Conservation (phyloP, 208 protist genomes). For the Sergeia podlipaevii region DNA sequence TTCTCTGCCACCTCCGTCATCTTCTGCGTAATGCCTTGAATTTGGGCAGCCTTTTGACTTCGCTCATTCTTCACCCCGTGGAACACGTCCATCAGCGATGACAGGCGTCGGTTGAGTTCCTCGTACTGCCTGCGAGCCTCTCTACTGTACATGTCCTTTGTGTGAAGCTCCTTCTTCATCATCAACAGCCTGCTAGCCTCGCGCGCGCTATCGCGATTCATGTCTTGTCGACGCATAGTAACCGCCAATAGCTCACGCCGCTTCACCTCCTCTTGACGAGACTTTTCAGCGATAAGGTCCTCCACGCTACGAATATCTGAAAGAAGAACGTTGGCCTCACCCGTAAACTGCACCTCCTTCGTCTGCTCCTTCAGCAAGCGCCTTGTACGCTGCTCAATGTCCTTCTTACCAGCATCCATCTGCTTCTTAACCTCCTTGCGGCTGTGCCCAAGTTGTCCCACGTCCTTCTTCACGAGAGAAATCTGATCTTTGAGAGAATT, state of each 20-base stretch:
- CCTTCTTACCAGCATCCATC: constrained; percentile 50
- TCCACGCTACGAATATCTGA: constrained; percentile 70
- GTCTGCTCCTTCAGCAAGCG: constrained; percentile 85
- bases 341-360: constrained; percentile 71
- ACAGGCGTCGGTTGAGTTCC: constrained; percentile 74
- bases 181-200: constrained; percentile 66
- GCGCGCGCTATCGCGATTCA: constrained; percentile 84
- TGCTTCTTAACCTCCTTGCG: constrained; percentile 39
- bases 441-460: constrained; percentile 17
- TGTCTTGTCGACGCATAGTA: constrained; percentile 68
- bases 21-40: constrained; percentile 90
- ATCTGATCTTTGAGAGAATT: constrained; percentile 43
- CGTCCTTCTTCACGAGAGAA: constrained; percentile 22
- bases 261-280: constrained; percentile 71
- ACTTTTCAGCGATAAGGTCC: constrained; percentile 53
- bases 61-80: constrained; percentile 92
- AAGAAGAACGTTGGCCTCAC: constrained; percentile 39
- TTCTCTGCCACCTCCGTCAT: constrained; percentile 95
- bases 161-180: constrained; percentile 86
- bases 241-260: constrained; percentile 65
- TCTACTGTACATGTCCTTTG: constrained; percentile 54
- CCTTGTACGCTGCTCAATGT: constrained; percentile 78
- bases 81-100: constrained; percentile 76
- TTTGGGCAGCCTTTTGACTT: constrained; percentile 90
- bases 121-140: constrained; percentile 38